Base-by-base conservation (phyloP, 352 stramenopile genomes). In the Phytophthora aleatoria region DNA sequence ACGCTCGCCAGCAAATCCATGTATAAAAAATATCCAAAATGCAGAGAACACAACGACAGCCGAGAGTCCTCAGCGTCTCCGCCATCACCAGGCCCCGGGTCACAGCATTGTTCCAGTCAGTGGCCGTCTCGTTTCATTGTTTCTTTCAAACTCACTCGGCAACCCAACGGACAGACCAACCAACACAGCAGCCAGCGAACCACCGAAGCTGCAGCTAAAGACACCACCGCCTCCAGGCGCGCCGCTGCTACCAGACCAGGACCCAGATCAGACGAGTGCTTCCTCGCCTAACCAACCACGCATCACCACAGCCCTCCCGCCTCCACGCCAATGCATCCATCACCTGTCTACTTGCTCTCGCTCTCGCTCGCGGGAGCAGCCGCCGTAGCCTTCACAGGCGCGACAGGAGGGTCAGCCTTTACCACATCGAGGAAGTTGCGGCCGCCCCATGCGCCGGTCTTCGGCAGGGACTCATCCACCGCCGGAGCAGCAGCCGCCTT, bases 361-460 rank as follows among this genome's bases (percentile, higher is more conserved):
- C 68, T 77, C 11, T 79, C 67, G 57, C 67, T 78, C 51, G 57
- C 50, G 61, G 55, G 36, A 76, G 66, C 75, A 73, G 39, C 53
- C 28, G 56, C 49, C 15, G 69, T 59, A 31, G 43, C 50, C 50
- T 79, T 81, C 42, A 75, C 74, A 50, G 73, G 72, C 6, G 75
- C 74, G 50, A 61, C 69, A 65, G 72, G 58, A 16, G 81, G 82
- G 48, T 93, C 82, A 61, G 84, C 77, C 73, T 92, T 95, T 48
- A 95, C 86, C 13, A 95, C 84, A 57, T 95, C 86, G 47, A 91
- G 61, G 47, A 95, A 95, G 67, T 90, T 91, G 36, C 86, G 86
- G 30, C 81, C 84, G 35, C 86, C 86, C 86, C 86, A 95, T 33
- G 83, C 86, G 52, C 86, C 86, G 6, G 84, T 39, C 71, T 87